Evolutionary conservation across 345 rosid genomes (phyloP).

Genomic region (Gynandropsis gynandra): DNA sequence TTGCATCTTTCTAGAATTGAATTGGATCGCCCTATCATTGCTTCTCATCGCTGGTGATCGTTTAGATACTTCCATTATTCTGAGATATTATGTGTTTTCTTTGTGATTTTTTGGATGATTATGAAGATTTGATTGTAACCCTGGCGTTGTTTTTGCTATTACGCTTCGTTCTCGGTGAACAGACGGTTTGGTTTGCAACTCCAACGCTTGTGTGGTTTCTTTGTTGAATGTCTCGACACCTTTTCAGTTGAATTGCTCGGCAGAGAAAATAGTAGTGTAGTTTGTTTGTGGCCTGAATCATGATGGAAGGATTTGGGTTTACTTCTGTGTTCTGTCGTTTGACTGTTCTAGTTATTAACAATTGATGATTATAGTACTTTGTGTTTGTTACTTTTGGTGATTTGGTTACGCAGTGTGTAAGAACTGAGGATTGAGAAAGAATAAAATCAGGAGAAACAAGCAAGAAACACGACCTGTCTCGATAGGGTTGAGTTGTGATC

Average conservation of each 20-base stretch:
- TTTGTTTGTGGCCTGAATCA: background rate
- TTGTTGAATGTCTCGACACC: background rate
- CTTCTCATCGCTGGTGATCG: background rate
- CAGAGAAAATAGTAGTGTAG: background rate
- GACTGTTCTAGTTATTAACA: background rate
- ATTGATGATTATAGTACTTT: no score
- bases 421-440: slow-evolving; percentile 2
- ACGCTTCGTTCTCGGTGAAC: no score
- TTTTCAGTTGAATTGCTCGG: background rate
- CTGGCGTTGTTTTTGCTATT: no score
- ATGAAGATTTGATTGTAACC: no score
- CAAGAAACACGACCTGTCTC: background rate
- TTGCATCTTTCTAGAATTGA: slow-evolving; percentile 2
- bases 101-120: no score
- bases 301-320: slow-evolving; percentile 9
- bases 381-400: background rate
- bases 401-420: slow-evolving; percentile 6
- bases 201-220: no score
- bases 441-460: background rate
- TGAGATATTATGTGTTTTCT: background rate
- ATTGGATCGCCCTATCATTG: background rate
- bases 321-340: no score
- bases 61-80: background rate
- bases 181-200: no score
- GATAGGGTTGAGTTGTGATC: background rate